Evolutionary conservation across 2,329 filamentous ascomycete genomes (phyloP).

Genomic region (Massarina eburnea): DNA sequence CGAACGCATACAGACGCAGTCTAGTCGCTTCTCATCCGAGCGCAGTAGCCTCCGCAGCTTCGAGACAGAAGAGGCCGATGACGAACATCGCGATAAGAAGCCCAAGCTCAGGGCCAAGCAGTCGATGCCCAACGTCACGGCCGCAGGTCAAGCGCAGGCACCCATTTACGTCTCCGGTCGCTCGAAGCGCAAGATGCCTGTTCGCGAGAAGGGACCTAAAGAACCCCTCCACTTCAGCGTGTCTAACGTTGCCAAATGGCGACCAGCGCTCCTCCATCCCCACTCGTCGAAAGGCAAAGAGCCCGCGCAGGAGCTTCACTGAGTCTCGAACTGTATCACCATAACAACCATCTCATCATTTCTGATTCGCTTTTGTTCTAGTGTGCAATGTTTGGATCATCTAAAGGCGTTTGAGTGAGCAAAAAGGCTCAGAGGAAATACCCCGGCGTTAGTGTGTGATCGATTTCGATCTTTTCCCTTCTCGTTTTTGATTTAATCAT

Average conservation of each 20-base stretch:
- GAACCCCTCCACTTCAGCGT: slow-evolving; percentile 45
- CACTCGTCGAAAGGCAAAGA: slow-evolving; percentile 42
- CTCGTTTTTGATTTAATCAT: neutral
- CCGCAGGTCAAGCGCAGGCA: slow-evolving; percentile 19
- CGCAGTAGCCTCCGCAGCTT: slow-evolving; percentile 36
- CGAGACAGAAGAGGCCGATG: slow-evolving; percentile 39
- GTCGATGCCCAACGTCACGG: slow-evolving; percentile 35
- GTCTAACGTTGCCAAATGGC: slow-evolving; percentile 39
- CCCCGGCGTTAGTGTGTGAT: slow-evolving; percentile 19
- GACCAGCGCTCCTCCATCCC: slow-evolving; percentile 34
- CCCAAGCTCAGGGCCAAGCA: slow-evolving; percentile 42
- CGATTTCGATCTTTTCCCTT: neutral
- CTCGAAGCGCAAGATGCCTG: slow-evolving; percentile 46
- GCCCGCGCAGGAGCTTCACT: slow-evolving; percentile 16
- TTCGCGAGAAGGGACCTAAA: slow-evolving; percentile 40
- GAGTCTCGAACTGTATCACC: slow-evolving; percentile 1
- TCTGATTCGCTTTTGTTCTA: slow-evolving; percentile 4
- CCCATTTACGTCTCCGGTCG: slow-evolving; percentile 45
- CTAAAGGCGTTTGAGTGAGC: slow-evolving; percentile 15
- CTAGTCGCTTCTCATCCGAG: slow-evolving; percentile 34
- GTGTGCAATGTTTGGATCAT: slow-evolving; percentile 5
- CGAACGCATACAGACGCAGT: slow-evolving; percentile 28
- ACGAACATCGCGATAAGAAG: slow-evolving; percentile 46
- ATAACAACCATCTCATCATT: neutral
- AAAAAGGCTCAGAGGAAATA: slow-evolving; percentile 21